Percentiles rank a stretch among this genome's conserved stretches.
Conservation (phyloP, 495 filamentous ascomycete genomes). For the Trichoderma orchidacearum region DNA sequence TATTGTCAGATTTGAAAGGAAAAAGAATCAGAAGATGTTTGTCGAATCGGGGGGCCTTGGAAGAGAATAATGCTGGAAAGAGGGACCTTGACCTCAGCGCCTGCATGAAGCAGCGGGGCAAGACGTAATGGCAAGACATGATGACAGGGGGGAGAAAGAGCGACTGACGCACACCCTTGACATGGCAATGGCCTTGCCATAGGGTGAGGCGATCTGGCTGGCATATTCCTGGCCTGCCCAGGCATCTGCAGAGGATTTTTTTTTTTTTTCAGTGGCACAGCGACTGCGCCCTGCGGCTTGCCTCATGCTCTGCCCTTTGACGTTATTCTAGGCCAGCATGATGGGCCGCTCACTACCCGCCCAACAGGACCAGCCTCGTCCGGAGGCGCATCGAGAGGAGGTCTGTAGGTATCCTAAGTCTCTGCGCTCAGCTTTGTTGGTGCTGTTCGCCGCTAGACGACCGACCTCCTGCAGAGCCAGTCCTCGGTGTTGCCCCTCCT, state of each 20-base stretch:
- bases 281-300: background rate
- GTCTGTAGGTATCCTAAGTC: no score
- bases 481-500: no score
- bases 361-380: no score
- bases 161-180: background rate
- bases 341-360: no score
- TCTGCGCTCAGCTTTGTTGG: no score
- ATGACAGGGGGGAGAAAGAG: background rate
- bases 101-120: conserved; percentile 1
- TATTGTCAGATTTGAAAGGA: background rate
- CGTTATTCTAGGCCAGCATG: no score
- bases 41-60: background rate
- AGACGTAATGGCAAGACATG: background rate
- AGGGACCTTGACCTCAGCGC: background rate
- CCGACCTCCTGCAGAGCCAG: background rate
- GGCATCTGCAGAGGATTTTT: no score
- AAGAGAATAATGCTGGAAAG: no score
- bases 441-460: no score
- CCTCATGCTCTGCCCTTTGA: no score
- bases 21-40: background rate
- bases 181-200: background rate
- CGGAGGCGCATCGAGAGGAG: no score
- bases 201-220: background rate
- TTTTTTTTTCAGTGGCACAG: background rate
- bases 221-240: background rate